These are phyloP conservation scores for Leccinum subgranulosum DNA, from an alignment of 768 basidiomycete genomes.

Conservation along the genomic window DNA sequence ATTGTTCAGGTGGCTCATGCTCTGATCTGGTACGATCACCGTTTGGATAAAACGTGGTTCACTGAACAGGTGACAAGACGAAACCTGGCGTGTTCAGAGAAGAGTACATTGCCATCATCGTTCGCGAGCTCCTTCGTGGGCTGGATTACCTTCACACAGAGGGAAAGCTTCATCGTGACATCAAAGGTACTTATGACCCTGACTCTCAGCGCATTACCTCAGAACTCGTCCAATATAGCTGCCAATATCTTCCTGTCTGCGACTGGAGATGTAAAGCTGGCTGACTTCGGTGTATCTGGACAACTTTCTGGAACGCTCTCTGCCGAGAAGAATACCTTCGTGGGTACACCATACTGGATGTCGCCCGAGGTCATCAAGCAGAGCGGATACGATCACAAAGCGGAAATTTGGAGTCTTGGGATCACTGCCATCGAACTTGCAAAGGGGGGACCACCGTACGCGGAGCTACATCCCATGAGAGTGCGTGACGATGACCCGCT, in stretches of 20 bases:
- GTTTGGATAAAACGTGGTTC: conserved; percentile 1
- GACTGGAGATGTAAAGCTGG: conserved; percentile 93
- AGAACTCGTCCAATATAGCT: conserved; percentile 43
- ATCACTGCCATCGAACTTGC: conserved; percentile 98
- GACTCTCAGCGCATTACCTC: not conserved
- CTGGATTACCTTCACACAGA: conserved; percentile 95
- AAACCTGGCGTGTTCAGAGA: conserved; percentile 97
- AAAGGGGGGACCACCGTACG: conserved; percentile 97
- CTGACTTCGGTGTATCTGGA: conserved; percentile 98
- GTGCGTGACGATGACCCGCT: conserved; percentile 37
- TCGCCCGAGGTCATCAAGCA: conserved; percentile 99
- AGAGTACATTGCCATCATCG: conserved; percentile 98
- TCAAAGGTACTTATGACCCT: conserved; percentile 68
- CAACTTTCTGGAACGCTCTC: conserved; percentile 91
- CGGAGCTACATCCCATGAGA: conserved; percentile 99
- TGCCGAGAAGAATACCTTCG: conserved; percentile 97
- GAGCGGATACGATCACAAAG: conserved; percentile 98
- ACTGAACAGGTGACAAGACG: conserved; percentile 57
- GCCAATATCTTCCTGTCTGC: conserved; percentile 93
- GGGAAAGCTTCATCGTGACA: conserved; percentile 98
- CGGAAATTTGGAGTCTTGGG: conserved; percentile 98
- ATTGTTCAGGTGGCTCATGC: conserved; percentile 97
- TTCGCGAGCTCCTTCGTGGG: conserved; percentile 86
- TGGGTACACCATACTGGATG: conserved; percentile 99
- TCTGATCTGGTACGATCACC: conserved; percentile 77